Base-by-base conservation (phyloP, 768 basidiomycete genomes). In the Lactarius quietus region DNA sequence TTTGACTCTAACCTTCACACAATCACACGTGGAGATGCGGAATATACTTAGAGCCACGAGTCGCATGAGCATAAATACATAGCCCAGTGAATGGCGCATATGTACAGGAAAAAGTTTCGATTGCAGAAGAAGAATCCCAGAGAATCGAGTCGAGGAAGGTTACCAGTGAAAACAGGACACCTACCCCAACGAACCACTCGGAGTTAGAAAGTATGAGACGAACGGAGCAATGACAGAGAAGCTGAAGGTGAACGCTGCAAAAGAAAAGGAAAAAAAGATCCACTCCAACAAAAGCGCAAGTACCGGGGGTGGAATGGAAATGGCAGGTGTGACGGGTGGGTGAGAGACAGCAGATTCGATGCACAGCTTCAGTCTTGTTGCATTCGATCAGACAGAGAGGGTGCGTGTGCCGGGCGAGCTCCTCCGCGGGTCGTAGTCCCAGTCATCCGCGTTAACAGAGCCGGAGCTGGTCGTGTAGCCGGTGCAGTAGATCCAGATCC, bases 341-440 rank as follows among this genome's bases (percentile, higher is more conserved):
- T 23, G 26, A 23, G 14, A 15, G 1, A 15, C 26, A 3, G 45
- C 45, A 14, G 48, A 14, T 31, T 38, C 12, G 6, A 36, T 20
- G 45, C 52, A 8, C 0, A 18, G 4, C n/a, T 48, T 65, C 43
- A 61, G 31, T 65, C 59, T 56, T 61, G 54, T 6, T 52, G 36
- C 64, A 65, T 57, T 10, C 64, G 60, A 41, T 61, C 59, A 8
- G 64, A 65, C 31, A 65, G 35, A 38, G 64, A 41, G 17, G 33
- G 55, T 9, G 35, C 35, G 7, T 36, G 55, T 20, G 55, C 36
- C 1, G 38, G 12, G 7, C 38, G 60, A 33, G 23, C 26, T 23
- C 12, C 23, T 23, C 12, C 28, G 15, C 53, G 53, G 14, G 7
- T 20, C 12, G 41, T 48, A 18, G 53, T 38, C 31, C 61, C 64